Conservation (phyloP, 768 basidiomycete species). For the Boletus rubescentipes region DNA sequence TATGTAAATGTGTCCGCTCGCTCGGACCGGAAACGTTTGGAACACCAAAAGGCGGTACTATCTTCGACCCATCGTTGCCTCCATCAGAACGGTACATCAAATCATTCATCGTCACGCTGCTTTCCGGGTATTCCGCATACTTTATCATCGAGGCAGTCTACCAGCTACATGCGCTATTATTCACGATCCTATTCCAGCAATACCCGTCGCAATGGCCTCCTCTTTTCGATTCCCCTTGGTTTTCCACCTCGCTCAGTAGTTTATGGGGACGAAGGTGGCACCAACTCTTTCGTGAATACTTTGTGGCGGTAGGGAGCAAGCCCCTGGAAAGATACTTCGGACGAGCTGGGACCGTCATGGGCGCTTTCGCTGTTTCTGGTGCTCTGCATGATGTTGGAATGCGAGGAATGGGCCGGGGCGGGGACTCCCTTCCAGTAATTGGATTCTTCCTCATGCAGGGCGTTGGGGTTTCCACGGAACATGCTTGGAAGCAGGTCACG, state of each 20-base stretch:
- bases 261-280: constrained; percentile 73
- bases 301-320: constrained; percentile 50
- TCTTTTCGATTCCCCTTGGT: constrained; percentile 57
- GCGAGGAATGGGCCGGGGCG: constrained; percentile 57
- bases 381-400: constrained; percentile 57
- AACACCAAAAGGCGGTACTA: constrained; percentile 32
- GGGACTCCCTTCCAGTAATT: constrained; percentile 40
- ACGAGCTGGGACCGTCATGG: constrained; percentile 48
- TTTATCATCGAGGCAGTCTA: constrained; percentile 44
- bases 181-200: constrained; percentile 47
- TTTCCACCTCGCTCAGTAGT: constrained; percentile 54
- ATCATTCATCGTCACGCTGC: constrained; percentile 43
- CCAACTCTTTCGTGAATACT: constrained; percentile 59
- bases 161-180: constrained; percentile 42
- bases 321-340: constrained; percentile 47
- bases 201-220: constrained; percentile 61
- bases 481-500: constrained; percentile 41
- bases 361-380: constrained; percentile 59
- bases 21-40: constrained; percentile 44
- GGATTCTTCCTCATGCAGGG: constrained; percentile 62
- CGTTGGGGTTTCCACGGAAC: constrained; percentile 51
- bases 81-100: constrained; percentile 38
- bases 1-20: neutral
- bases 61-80: constrained; percentile 37
- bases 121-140: constrained; percentile 47